phyloP scores from a whole-genome alignment of 2,329 filamentous ascomycete species.

The Seiridium cupressi region DNA sequence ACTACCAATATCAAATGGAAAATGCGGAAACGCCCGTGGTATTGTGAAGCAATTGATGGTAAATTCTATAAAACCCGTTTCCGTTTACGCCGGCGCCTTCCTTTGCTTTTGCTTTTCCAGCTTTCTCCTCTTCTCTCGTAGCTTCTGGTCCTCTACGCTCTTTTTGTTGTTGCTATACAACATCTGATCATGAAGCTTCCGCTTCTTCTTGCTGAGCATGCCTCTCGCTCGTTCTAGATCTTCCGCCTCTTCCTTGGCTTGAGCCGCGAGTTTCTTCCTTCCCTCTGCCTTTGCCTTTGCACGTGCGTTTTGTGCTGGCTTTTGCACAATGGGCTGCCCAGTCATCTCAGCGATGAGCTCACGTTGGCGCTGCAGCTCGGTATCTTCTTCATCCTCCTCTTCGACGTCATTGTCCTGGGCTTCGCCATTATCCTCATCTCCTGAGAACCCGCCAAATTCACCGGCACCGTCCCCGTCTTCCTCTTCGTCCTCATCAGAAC shows the following conservation, averaged over 20 bases:
- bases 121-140: conserved; percentile 87
- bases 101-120: conserved; percentile 62
- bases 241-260: conserved; percentile 75
- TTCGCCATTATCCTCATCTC: conserved; percentile 39
- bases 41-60: conserved; percentile 15
- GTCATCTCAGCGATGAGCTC: conserved; percentile 92
- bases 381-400: conserved; percentile 60
- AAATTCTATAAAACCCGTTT: neutral
- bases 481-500: conserved; percentile 42
- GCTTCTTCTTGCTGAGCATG: conserved; percentile 98
- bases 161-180: conserved; percentile 91
- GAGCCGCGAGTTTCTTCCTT: conserved; percentile 66
- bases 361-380: conserved; percentile 71
- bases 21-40: conserved; percentile 10
- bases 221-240: conserved; percentile 92
- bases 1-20: neutral
- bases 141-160: conserved; percentile 82
- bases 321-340: conserved; percentile 60
- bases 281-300: conserved; percentile 67
- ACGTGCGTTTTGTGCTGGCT: conserved; percentile 46
- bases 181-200: conserved; percentile 98
- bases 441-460: conserved; percentile 50
- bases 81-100: conserved; percentile 25
- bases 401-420: conserved; percentile 38
- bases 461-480: conserved; percentile 34